These are phyloP conservation scores for Starmerella asiatica DNA, from an alignment of 805 yeast genomes.

Conservation along the genomic window DNA sequence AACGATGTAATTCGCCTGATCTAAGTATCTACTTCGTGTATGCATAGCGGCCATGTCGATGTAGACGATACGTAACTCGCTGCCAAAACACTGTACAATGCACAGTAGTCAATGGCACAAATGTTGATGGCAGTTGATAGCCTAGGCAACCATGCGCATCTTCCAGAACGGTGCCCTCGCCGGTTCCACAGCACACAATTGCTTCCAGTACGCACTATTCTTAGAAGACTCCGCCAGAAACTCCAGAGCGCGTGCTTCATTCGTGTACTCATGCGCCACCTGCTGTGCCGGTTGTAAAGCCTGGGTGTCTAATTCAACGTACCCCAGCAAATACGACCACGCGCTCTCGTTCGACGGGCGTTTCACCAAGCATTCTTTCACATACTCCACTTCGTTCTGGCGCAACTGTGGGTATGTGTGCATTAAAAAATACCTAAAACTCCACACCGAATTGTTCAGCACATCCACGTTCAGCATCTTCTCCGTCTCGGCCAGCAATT, in stretches of 20 bases:
- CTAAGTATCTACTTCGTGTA: no score
- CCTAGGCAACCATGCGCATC: no score
- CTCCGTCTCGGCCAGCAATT: slow-evolving; percentile 43
- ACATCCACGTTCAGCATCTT: slow-evolving; percentile 46
- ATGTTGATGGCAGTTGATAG: no score
- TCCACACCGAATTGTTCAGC: slow-evolving; percentile 89
- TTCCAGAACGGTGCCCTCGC: slow-evolving; percentile 8
- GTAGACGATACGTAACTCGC: no score
- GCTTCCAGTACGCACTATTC: slow-evolving; percentile 1
- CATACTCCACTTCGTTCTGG: slow-evolving; percentile 42
- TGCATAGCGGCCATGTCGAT: no score
- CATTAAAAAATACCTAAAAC: slow-evolving; percentile 55
- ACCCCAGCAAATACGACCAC: slow-evolving; percentile 71
- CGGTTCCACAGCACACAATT: slow-evolving; percentile 9
- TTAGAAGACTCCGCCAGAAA: slow-evolving; percentile 13
- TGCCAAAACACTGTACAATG: no score
- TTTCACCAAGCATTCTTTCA: slow-evolving; percentile 34
- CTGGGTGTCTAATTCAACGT: slow-evolving; percentile 21
- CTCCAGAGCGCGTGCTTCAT: slow-evolving; percentile 9
- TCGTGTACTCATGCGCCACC: slow-evolving; percentile 2
- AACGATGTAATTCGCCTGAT: no score
- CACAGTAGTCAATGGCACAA: no score
- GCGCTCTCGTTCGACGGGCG: slow-evolving; percentile 74
- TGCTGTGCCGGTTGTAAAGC: slow-evolving; percentile 1
- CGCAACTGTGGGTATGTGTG: slow-evolving; percentile 14